Evolutionary conservation across 176 grass and related monocot species (phyloP).

Genomic region (Triticum urartu): DNA sequence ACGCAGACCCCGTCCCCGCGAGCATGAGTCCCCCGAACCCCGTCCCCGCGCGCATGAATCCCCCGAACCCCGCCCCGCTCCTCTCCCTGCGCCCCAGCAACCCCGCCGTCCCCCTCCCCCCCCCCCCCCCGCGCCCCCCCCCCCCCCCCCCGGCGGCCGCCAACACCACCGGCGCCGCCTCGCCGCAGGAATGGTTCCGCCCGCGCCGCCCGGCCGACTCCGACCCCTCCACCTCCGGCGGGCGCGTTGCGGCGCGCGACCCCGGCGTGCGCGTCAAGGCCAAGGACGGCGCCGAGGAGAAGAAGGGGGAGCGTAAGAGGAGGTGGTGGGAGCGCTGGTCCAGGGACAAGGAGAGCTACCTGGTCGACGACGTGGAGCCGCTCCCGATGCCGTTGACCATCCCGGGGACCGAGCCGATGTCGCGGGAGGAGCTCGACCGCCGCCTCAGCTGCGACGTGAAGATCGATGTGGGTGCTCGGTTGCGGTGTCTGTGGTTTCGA

Average conservation of each 20-base stretch:
- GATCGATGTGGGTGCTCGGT: conserved; percentile 52
- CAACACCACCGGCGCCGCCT: conserved; percentile 55
- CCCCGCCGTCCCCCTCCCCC: background rate
- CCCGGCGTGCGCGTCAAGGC: conserved; percentile 76
- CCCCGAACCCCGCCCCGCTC: conserved; percentile 22
- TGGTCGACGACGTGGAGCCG: conserved; percentile 67
- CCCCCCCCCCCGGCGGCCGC: conserved; percentile 40
- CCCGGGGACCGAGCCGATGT: conserved; percentile 61
- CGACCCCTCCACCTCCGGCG: conserved; percentile 39
- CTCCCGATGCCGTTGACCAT: conserved; percentile 83
- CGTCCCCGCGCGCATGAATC: conserved; percentile 42
- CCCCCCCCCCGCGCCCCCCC: background rate
- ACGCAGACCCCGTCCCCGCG: background rate
- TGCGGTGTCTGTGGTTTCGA: background rate
- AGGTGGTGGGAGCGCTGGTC: conserved; percentile 94
- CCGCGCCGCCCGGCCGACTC: conserved; percentile 21
- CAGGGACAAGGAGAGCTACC: conserved; percentile 85
- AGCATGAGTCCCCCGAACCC: conserved; percentile 46
- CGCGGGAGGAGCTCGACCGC: conserved; percentile 79
- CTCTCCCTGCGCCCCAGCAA: conserved; percentile 35
- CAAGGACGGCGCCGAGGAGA: conserved; percentile 54
- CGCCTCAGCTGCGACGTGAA: conserved; percentile 71
- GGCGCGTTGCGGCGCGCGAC: conserved; percentile 53
- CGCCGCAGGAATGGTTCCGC: conserved; percentile 68
- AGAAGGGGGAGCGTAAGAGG: conserved; percentile 29